Base-by-base conservation (phyloP, 805 yeast genomes). In the Yamadazyma endophytica region DNA sequence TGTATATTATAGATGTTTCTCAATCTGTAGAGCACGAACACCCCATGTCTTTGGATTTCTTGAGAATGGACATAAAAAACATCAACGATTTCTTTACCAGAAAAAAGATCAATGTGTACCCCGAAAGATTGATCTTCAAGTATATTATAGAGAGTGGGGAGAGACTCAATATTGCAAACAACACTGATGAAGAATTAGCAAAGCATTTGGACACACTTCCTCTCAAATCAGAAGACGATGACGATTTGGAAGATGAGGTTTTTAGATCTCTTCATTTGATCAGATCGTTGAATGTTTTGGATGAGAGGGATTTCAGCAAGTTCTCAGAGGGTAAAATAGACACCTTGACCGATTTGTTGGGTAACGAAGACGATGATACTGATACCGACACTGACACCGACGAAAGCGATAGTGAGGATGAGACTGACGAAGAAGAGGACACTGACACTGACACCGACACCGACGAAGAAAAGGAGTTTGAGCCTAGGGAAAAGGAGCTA, bases 21-120 rank as follows among this genome's bases (percentile, higher is more conserved):
- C 99, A 92, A 56, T 80, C 94, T 22, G 97, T 92, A 15, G 97
- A 92, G 56, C 97, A 96, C 7, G 96, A 88, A 47, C 99, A 92
- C 58, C 97, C 96, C 8, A 87, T 87, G 87, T 83, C 95, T 25
- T 68, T 92, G 43, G 97, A 92, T 55, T 92, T 92, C 54, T 61
- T 92, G 38, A 70, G 99, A 52, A 92, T 92, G 98, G 99, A 92
- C 60, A 89, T 92, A 51, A 92, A 90, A 56, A 92, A 92, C 51
- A 85, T 90, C 15, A 92, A 90, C 50, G 92, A 85, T 47, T 92
- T 81, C 55, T 92, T 92, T 49, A 69, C 70, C 36, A 70, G 79
- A 39, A 73, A 72, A 47, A 78, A 81, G 54, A 85, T 89, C 24
- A 72, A 75, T 31, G 82, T 86, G 11, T 82, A 83, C 46, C 76